Evolutionary conservation across 139 green algal species (phyloP).

Genomic region (Coelastrella sp.): DNA sequence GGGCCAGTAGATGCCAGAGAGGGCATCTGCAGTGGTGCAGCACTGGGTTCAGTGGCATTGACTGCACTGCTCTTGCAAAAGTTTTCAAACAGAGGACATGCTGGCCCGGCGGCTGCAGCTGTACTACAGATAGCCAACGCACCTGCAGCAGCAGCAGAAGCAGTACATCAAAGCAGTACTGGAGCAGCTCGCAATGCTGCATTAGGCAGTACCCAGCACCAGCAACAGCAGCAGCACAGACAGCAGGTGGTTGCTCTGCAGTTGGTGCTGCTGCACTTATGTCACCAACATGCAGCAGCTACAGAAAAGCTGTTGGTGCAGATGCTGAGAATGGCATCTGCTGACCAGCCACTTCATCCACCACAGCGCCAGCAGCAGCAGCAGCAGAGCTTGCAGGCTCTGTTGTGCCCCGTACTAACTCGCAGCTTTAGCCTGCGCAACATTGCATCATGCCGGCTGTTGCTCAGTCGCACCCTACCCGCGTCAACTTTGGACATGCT

Average conservation of each 20-base stretch:
- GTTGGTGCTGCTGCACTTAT: slow-evolving; percentile 19
- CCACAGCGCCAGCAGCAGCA: neutral
- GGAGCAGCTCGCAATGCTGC: neutral
- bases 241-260: slow-evolving; percentile 16
- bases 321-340: slow-evolving; percentile 11
- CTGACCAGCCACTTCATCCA: neutral
- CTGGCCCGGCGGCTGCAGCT: slow-evolving; percentile 8
- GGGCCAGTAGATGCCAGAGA: neutral
- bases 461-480: slow-evolving; percentile 17
- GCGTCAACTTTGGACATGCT: neutral
- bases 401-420: neutral
- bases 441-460: neutral
- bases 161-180: neutral
- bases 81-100: slow-evolving; percentile 19
- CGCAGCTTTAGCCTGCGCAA: neutral
- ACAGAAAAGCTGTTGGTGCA: slow-evolving; percentile 49
- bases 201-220: neutral
- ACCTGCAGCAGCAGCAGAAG: slow-evolving; percentile 25
- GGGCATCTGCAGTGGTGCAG: neutral
- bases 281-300: slow-evolving; percentile 6
- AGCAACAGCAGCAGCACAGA: slow-evolving; percentile 22
- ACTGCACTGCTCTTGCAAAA: slow-evolving; percentile 33
- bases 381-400: slow-evolving; percentile 21
- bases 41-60: neutral
- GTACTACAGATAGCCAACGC: neutral